Base-by-base conservation (phyloP, 2,329 filamentous ascomycete genomes). In the Ampelomyces quisqualis region DNA sequence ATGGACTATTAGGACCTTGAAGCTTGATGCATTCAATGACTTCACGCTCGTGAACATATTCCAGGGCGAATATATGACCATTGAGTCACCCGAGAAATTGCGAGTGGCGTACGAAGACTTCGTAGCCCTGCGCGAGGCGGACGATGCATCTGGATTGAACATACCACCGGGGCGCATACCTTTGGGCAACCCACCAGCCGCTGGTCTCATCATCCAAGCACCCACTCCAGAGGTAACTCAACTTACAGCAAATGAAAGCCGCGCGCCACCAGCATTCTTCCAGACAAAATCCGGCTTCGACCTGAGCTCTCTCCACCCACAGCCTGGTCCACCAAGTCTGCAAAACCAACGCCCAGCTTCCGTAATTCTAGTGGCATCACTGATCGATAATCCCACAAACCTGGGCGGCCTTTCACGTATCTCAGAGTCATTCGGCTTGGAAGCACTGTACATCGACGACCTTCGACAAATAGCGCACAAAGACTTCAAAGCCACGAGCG, bases 281-380 rank as follows among this genome's bases (percentile, higher is more conserved):
- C 76, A 78, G 60, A 78, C 75, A 5, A 78, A 78, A 63, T 70
- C 68, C n/a, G 73, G 72, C 56, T 71, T 74, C 53, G 64, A 59
- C 44, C 55, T 55, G 36, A 62, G 45, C 41, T 67, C 49, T 15
- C 59, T 62, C 18, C 48, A 62, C 31, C 53, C 55, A 5, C 11
- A 43, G 13, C 22, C 30, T 7, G 51, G 43, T 27, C 53, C 49
- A 34, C 60, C 54, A 13, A 47, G 44, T 40, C 24, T 43, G 8
- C 47, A 57, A 33, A 44, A 44, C 13, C 54, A 45, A 24, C 58
- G 55, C 7, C 57, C 57, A 18, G 60, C 60, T 15, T 60, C 65
- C 18, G 64, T 77, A 34, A 66, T 77, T 34, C 64, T 79, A 34
- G 56, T 78, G 24, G 76, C 74, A 19, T 77, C 75, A 14, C 62